Evolutionary conservation across 331 rosid species (phyloP).

Genomic region (Malus hybrid): DNA sequence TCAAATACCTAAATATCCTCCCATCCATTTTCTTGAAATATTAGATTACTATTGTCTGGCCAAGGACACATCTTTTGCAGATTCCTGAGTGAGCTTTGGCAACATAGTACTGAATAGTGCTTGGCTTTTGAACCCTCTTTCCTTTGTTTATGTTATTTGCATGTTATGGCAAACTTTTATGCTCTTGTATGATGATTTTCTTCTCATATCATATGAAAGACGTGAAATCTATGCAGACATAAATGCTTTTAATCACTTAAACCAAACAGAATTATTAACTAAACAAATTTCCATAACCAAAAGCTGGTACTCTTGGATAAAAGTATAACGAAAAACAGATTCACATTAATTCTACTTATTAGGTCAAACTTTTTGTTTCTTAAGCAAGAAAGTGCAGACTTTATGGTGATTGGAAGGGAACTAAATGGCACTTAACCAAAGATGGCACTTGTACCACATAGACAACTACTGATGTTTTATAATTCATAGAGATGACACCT

Average conservation of each 20-base stretch:
- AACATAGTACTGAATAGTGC: neutral
- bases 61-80: neutral
- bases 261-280: neutral
- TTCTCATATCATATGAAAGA: too few species aligned
- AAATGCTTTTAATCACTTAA: neutral
- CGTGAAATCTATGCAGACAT: neutral
- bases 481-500: neutral
- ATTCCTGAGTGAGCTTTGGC: constrained; percentile 1
- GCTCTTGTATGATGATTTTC: neutral
- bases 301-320: neutral
- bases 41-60: neutral
- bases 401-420: constrained; percentile 39
- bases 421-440: constrained; percentile 1
- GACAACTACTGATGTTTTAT: too few species aligned
- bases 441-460: neutral
- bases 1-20: constrained; percentile 31
- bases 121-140: constrained; percentile 13
- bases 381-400: neutral
- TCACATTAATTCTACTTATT: neutral
- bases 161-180: neutral
- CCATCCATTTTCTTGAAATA: constrained; percentile 5
- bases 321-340: neutral
- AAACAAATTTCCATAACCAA: neutral
- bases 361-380: neutral
- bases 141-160: neutral